These are phyloP conservation scores for Candida glucosophila DNA, from an alignment of 1,139 yeast genomes.

Conservation along the genomic window DNA sequence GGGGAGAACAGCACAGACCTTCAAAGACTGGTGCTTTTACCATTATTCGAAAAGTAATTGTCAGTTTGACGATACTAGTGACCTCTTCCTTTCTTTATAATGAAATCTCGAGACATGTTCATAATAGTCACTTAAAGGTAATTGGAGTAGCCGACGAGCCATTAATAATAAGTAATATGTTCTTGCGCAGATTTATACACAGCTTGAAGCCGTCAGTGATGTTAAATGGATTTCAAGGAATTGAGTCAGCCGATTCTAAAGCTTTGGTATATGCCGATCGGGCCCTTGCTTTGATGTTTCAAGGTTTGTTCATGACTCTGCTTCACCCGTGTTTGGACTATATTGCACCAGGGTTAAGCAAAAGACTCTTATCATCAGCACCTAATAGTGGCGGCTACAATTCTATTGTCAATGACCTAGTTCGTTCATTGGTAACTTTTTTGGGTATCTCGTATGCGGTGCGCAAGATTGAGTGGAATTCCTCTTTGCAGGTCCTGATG, in stretches of 20 bases:
- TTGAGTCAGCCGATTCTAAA: slow-evolving; percentile 1
- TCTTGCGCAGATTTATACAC: slow-evolving; percentile 23
- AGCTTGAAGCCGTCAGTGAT: slow-evolving; percentile 16
- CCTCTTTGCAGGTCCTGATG: slow-evolving; percentile 65
- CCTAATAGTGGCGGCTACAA: slow-evolving; percentile 23
- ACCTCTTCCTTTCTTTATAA: slow-evolving; percentile 41
- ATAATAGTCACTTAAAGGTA: slow-evolving; percentile 37
- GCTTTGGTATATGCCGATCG: slow-evolving; percentile 15
- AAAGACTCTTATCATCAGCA: slow-evolving; percentile 20
- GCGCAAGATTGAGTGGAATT: slow-evolving; percentile 71
- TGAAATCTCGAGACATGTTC: slow-evolving; percentile 41
- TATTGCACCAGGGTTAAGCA: slow-evolving; percentile 29
- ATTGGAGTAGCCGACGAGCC: slow-evolving; percentile 25
- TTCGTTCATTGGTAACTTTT: slow-evolving; percentile 64
- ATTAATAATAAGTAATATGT: slow-evolving; percentile 24
- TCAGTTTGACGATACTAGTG: slow-evolving; percentile 24
- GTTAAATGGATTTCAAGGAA: background rate
- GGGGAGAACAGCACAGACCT: background rate
- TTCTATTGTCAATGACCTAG: slow-evolving; percentile 27
- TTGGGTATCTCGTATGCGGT: slow-evolving; percentile 81
- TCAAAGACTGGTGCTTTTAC: no score
- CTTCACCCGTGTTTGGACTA: slow-evolving; percentile 56
- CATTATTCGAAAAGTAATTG: background rate
- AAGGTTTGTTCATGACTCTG: slow-evolving; percentile 59
- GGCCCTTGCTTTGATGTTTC: slow-evolving; percentile 21